phyloP scores from a whole-genome alignment of 2,329 filamentous ascomycete genomes.

The Stemphylium vesicarium region DNA sequence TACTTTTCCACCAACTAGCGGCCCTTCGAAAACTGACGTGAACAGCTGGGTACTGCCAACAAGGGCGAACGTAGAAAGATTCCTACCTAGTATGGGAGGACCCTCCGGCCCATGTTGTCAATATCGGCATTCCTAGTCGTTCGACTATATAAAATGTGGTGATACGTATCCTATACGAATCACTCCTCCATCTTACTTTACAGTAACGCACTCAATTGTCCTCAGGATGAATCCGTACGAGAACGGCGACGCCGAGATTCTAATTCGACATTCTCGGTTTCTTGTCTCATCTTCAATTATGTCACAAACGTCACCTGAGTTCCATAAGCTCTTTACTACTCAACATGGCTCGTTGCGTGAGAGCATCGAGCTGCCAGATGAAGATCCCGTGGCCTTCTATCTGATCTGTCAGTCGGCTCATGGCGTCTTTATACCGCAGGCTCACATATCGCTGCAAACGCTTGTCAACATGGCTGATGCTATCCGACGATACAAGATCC shows the following conservation, averaged over 20 bases:
- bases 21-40: not conserved
- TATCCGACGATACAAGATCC: slow-evolving; percentile 12
- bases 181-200: not conserved
- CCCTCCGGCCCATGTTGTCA: not conserved
- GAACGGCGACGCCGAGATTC: slow-evolving; percentile 4
- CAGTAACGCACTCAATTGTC: not conserved
- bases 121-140: not conserved
- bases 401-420: slow-evolving; percentile 14
- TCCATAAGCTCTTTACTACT: slow-evolving; percentile 10
- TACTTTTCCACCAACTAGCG: not conserved
- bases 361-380: slow-evolving; percentile 4
- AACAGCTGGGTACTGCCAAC: not conserved
- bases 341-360: not conserved
- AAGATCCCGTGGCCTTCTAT: slow-evolving; percentile 9
- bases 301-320: slow-evolving; percentile 2
- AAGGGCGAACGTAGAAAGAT: not conserved
- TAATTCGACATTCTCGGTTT: not conserved
- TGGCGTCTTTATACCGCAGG: slow-evolving; percentile 9
- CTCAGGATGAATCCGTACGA: not conserved
- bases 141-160: not conserved
- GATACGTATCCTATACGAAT: not conserved
- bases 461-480: slow-evolving; percentile 10
- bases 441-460: slow-evolving; percentile 12
- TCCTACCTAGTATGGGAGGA: not conserved
- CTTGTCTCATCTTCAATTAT: slow-evolving; percentile 12